Evolutionary conservation across 257 asterid genomes (phyloP).

Genomic region (Apocynum venetum): DNA sequence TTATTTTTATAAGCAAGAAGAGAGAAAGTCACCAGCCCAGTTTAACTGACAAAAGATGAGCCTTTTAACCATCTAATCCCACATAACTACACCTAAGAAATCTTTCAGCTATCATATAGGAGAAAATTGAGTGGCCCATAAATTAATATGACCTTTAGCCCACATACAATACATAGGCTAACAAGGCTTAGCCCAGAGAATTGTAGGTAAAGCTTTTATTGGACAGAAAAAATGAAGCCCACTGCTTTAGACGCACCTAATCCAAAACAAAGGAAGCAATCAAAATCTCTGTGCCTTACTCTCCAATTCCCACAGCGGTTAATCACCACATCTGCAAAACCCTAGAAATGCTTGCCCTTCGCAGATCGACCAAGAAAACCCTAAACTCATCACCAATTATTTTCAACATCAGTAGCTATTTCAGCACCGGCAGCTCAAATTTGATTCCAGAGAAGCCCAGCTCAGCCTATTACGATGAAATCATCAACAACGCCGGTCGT

Average conservation of each 20-base stretch:
- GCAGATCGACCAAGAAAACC: conserved; percentile 3
- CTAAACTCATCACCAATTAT: conserved; percentile 17
- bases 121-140: no score
- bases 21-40: no score
- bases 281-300: not conserved
- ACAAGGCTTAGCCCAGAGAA: not conserved
- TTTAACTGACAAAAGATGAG: no score
- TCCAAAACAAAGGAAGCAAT: not conserved
- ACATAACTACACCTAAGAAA: not conserved
- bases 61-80: not conserved
- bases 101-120: no score
- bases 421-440: conserved; percentile 15
- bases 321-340: not conserved
- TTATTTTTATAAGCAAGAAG: no score
- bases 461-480: conserved; percentile 47
- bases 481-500: conserved; percentile 62
- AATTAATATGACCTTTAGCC: not conserved
- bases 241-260: not conserved
- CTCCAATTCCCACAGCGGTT: not conserved
- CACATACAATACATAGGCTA: not conserved
- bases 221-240: not conserved
- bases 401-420: conserved; percentile 15
- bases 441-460: conserved; percentile 18
- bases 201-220: not conserved
- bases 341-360: conserved; percentile 6